phyloP scores from a whole-genome alignment of 164 flowering plant genomes.

The Taxillus chinensis region DNA sequence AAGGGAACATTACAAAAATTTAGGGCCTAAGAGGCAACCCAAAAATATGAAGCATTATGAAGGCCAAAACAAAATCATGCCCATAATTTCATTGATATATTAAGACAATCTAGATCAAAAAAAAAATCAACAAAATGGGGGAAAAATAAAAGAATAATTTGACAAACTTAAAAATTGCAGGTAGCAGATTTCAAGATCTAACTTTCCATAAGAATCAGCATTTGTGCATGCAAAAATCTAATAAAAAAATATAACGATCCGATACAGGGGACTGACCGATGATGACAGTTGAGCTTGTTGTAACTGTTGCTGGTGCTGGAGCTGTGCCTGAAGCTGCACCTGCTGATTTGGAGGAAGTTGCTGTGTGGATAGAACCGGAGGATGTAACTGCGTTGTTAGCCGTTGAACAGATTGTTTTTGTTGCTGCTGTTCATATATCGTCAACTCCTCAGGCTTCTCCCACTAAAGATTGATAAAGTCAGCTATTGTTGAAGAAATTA shows the following conservation, averaged over 20 bases:
- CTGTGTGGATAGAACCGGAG: slow-evolving; percentile 36
- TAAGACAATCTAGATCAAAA: too few relatives aligned
- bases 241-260: neutral
- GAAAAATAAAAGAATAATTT: too few relatives aligned
- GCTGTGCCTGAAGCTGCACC: slow-evolving; percentile 24
- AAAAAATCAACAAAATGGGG: too few relatives aligned
- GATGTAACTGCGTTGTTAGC: slow-evolving; percentile 33
- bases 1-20: too few relatives aligned
- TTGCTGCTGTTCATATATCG: slow-evolving; percentile 41
- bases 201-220: slow-evolving; percentile 6
- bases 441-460: slow-evolving; percentile 91
- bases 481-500: neutral
- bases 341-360: slow-evolving; percentile 38
- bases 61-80: too few relatives aligned
- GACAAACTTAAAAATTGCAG: too few relatives aligned
- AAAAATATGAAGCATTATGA: too few relatives aligned
- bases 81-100: too few relatives aligned
- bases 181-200: too few relatives aligned
- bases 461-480: slow-evolving; percentile 41
- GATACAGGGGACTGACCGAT: slow-evolving; percentile 26
- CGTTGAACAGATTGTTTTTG: slow-evolving; percentile 37
- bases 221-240: neutral
- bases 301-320: slow-evolving; percentile 22
- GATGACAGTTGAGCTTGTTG: slow-evolving; percentile 41
- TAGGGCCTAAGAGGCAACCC: too few relatives aligned